phyloP scores from a whole-genome alignment of 1,284 basidiomycete species.

The Cystobasidiaceae sp. region DNA sequence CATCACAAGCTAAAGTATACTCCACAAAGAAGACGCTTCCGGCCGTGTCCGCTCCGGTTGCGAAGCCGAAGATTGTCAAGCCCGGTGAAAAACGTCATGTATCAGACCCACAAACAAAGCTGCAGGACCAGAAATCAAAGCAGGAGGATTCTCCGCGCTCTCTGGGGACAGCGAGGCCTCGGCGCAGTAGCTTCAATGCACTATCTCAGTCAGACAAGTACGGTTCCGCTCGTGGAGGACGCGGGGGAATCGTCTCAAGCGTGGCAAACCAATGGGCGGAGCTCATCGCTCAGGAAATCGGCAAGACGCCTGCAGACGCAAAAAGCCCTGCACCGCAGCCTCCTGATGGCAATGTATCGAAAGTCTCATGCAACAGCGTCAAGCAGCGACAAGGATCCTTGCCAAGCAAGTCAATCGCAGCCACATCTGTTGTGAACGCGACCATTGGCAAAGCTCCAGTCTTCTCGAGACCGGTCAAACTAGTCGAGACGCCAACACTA shows the following conservation, averaged over 20 bases:
- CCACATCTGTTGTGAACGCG: background rate
- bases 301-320: background rate
- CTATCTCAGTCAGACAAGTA: constrained; percentile 11
- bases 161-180: background rate
- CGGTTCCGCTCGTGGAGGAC: constrained; percentile 22
- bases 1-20: too few relatives aligned
- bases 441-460: constrained; percentile 17
- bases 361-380: background rate
- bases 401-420: background rate
- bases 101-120: background rate
- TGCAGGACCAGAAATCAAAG: background rate
- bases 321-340: too few relatives aligned
- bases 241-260: constrained; percentile 24
- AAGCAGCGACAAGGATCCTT: background rate
- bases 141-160: background rate
- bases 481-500: too few relatives aligned
- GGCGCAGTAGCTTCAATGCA: background rate
- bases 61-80: background rate
- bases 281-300: constrained; percentile 25
- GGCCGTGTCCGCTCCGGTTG: background rate
- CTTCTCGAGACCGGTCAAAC: too few relatives aligned
- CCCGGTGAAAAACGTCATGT: background rate
- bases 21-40: too few relatives aligned
- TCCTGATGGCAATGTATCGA: too few relatives aligned
- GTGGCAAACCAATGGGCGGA: constrained; percentile 23